A percentile compares a stretch with the other conserved stretches of the same genome.
phyloP scores from a whole-genome alignment of 371 early-diverging fungal species.

The Thermomucor indicae-seudaticae region DNA sequence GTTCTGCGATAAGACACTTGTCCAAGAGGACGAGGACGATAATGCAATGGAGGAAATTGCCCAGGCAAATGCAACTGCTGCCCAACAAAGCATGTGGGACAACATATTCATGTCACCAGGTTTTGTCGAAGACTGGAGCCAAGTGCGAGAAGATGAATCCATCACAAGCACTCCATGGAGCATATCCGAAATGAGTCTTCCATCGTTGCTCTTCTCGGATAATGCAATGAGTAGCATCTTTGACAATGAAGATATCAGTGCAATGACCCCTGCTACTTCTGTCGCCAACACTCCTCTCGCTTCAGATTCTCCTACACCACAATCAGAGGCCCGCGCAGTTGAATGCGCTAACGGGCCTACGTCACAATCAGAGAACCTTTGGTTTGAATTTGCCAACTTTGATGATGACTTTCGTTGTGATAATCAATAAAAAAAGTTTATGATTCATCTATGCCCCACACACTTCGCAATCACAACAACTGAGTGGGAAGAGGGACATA shows the following conservation, averaged over 20 bases:
- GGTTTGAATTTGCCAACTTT: conserved; percentile 33
- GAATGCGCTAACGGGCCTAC: background rate
- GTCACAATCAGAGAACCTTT: conserved; percentile 2
- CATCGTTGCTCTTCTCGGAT: conserved; percentile 17
- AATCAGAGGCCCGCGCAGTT: conserved; percentile 2
- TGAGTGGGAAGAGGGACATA: too few species aligned
- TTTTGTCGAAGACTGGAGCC: too few species aligned
- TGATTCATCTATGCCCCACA: too few species aligned
- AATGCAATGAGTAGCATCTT: background rate
- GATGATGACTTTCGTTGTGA: conserved; percentile 22
- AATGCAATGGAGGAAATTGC: background rate
- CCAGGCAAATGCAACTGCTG: background rate
- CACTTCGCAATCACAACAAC: too few species aligned
- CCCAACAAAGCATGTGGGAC: too few species aligned
- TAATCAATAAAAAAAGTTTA: too few species aligned
- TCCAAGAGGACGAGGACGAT: background rate
- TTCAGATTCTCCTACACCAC: conserved; percentile 8
- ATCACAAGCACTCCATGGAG: conserved; percentile 7
- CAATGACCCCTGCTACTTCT: background rate
- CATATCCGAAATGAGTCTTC: background rate
- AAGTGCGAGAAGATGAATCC: too few species aligned
- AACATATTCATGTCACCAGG: too few species aligned
- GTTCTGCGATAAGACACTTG: background rate
- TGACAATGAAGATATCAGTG: background rate
- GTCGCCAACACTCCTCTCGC: background rate